Evolutionary conservation across 2,329 filamentous ascomycete species (phyloP).

Genomic region (Plenodomus lindquistii): DNA sequence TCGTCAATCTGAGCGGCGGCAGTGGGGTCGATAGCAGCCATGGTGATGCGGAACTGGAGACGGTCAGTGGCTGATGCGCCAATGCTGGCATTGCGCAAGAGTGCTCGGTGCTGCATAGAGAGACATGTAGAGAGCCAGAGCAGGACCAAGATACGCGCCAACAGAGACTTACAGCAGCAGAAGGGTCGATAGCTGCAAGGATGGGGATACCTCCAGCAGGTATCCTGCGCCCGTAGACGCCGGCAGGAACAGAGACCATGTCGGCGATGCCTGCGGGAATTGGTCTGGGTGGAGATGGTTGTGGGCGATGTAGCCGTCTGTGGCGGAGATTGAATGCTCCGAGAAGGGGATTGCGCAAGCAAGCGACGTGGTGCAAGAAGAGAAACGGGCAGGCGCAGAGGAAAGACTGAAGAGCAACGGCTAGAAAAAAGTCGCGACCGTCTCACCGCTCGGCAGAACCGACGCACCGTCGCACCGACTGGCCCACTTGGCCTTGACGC

Average conservation of each 20-base stretch:
- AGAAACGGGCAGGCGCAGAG: slow-evolving; percentile 1
- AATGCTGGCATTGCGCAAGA: slow-evolving; percentile 6
- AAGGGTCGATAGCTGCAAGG: slow-evolving; percentile 73
- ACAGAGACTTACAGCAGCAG: slow-evolving; percentile 72
- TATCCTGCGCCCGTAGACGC: slow-evolving; percentile 90
- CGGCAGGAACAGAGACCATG: slow-evolving; percentile 61
- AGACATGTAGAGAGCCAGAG: neutral
- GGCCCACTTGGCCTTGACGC: slow-evolving; percentile 10
- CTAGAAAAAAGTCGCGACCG: slow-evolving; percentile 33
- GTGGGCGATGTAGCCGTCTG: neutral
- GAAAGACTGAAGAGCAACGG: slow-evolving; percentile 16
- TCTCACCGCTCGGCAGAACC: slow-evolving; percentile 31
- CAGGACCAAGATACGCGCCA: neutral
- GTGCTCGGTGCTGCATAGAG: neutral
- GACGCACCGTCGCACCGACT: slow-evolving; percentile 4
- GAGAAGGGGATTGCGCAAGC: neutral
- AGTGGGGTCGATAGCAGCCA: slow-evolving; percentile 95
- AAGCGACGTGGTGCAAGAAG: slow-evolving; percentile 8
- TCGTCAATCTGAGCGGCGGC: slow-evolving; percentile 59
- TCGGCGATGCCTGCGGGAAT: slow-evolving; percentile 20
- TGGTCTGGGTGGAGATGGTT: neutral
- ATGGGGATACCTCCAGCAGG: slow-evolving; percentile 82
- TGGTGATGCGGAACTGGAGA: slow-evolving; percentile 88
- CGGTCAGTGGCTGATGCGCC: slow-evolving; percentile 18
- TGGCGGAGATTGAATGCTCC: neutral